Evolutionary conservation across 805 yeast genomes (phyloP).

Genomic region (Myxozyma nipponensis): DNA sequence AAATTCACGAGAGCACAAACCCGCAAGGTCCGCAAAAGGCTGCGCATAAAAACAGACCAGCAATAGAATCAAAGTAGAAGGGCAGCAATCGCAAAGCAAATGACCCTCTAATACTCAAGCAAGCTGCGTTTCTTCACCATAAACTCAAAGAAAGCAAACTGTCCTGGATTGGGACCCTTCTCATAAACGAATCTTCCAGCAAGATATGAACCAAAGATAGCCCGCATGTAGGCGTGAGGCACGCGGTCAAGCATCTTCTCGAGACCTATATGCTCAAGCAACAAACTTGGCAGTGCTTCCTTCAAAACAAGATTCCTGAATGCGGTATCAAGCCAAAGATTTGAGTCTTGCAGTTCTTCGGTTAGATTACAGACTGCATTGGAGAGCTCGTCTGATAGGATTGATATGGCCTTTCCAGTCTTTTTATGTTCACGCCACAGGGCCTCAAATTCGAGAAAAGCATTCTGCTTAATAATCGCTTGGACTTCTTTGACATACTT

Average conservation of each 20-base stretch:
- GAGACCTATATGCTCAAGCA: conserved; percentile 58
- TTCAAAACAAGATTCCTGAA: conserved; percentile 74
- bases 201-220: conserved; percentile 80
- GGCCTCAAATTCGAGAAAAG: conserved; percentile 77
- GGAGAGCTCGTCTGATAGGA: conserved; percentile 77
- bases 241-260: conserved; percentile 67
- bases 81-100: too few species aligned
- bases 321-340: conserved; percentile 74
- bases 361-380: conserved; percentile 77
- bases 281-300: conserved; percentile 72
- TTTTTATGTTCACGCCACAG: conserved; percentile 71
- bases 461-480: conserved; percentile 67
- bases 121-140: conserved; percentile 33
- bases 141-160: conserved; percentile 46
- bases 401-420: conserved; percentile 58
- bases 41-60: too few species aligned
- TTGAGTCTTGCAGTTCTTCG: conserved; percentile 77
- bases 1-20: too few species aligned
- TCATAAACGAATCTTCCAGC: conserved; percentile 83
- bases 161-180: conserved; percentile 76
- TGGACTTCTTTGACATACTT: conserved; percentile 85
- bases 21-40: too few species aligned
- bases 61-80: too few species aligned
- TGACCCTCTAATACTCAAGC: too few species aligned
- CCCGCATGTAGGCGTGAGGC: conserved; percentile 82